Conservation (phyloP, 768 basidiomycete genomes). For the Cystobasidium onofrii region DNA sequence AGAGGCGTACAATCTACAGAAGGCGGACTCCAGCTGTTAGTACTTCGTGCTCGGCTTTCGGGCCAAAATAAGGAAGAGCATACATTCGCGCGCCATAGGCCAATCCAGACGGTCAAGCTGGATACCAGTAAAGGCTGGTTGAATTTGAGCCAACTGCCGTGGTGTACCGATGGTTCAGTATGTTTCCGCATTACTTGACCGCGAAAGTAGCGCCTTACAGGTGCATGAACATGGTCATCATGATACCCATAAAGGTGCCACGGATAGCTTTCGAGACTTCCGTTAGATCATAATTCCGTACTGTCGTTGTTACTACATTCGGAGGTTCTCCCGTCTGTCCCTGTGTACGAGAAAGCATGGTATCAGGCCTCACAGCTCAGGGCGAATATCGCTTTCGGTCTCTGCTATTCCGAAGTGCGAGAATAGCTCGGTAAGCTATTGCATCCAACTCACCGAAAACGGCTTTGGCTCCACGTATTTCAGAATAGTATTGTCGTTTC, state of each 20-base stretch:
- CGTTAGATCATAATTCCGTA: slow-evolving; percentile 82
- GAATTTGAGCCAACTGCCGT: slow-evolving; percentile 10
- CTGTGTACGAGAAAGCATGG: not conserved
- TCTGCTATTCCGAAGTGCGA: too few relatives aligned
- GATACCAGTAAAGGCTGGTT: slow-evolving; percentile 24
- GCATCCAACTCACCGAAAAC: slow-evolving; percentile 48
- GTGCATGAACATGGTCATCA: slow-evolving; percentile 81
- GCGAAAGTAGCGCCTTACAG: slow-evolving; percentile 85
- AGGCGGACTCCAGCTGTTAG: not conserved
- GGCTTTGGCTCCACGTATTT: slow-evolving; percentile 85
- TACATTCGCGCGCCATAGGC: slow-evolving; percentile 6
- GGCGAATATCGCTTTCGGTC: too few relatives aligned
- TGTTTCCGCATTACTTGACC: slow-evolving; percentile 55
- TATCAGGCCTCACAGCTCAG: too few relatives aligned
- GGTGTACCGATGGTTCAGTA: not conserved
- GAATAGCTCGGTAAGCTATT: not conserved
- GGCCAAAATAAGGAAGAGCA: not conserved
- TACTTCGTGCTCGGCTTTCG: not conserved
- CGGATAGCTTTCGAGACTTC: slow-evolving; percentile 65
- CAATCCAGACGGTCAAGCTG: slow-evolving; percentile 27
- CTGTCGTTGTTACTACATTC: slow-evolving; percentile 78
- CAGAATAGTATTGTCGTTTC: slow-evolving; percentile 90
- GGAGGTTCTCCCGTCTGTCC: slow-evolving; percentile 57
- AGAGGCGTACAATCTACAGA: slow-evolving; percentile 55
- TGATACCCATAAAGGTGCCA: slow-evolving; percentile 45